A percentile compares a stretch with the other conserved stretches of the same genome.
phyloP scores from a whole-genome alignment of 306 rosid species.

The Gynostemma pentaphyllum region DNA sequence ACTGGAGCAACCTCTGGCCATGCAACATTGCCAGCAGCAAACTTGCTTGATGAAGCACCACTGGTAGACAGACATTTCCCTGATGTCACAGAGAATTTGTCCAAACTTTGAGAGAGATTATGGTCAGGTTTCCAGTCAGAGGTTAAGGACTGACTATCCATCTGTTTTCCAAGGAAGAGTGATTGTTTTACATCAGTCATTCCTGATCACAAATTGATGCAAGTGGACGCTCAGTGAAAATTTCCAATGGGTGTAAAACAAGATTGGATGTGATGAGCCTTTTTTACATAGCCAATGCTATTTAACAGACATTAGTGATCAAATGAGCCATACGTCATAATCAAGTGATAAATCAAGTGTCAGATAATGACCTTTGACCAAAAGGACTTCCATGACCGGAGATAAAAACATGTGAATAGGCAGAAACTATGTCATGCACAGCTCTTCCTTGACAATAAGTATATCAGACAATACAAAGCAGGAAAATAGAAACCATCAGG shows the following conservation, averaged over 20 bases:
- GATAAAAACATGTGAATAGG: no score
- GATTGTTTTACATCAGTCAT: conserved; percentile 17
- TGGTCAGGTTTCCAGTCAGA: conserved; percentile 34
- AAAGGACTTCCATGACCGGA: not conserved
- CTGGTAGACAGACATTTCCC: conserved; percentile 29
- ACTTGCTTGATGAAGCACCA: conserved; percentile 46
- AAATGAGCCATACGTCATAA: not conserved
- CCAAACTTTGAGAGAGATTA: conserved; percentile 39
- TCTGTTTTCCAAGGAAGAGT: conserved; percentile 34
- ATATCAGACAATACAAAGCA: no score
- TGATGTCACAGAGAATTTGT: conserved; percentile 35
- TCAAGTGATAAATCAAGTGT: not conserved
- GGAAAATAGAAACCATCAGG: no score
- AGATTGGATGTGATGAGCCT: not conserved
- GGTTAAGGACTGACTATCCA: conserved; percentile 19
- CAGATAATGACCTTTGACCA: not conserved
- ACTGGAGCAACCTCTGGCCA: conserved; percentile 49
- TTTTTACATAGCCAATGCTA: not conserved
- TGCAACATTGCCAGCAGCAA: conserved; percentile 45
- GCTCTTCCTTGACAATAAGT: no score
- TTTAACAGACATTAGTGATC: not conserved
- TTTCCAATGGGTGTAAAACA: not conserved
- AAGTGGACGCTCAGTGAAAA: conserved; percentile 5
- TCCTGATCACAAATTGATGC: conserved; percentile 14
- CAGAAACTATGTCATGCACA: no score